Conservation (phyloP, 352 stramenopile genomes). For the Pythium brassicae region DNA sequence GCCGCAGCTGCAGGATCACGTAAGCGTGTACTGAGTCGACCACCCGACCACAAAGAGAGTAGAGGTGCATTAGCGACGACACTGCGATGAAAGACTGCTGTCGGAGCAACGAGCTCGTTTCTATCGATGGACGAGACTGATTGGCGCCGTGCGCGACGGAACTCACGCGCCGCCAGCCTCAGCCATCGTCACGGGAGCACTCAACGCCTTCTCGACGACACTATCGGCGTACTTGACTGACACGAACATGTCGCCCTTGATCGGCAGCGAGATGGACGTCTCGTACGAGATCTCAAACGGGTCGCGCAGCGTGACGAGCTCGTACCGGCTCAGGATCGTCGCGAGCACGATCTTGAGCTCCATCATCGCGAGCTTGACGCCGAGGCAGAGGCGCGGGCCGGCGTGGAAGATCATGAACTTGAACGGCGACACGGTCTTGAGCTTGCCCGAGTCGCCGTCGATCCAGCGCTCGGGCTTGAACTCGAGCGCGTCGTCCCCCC, state of each 20-base stretch:
- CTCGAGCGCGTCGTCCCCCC: constrained; percentile 55
- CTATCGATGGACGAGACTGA: background rate
- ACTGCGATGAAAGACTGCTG: too few species aligned
- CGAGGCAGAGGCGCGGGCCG: constrained; percentile 59
- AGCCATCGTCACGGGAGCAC: background rate
- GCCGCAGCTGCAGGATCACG: too few species aligned
- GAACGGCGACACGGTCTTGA: constrained; percentile 41
- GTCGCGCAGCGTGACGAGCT: constrained; percentile 17
- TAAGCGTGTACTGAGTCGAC: background rate
- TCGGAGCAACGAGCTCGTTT: too few species aligned
- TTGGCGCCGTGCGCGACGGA: too few species aligned
- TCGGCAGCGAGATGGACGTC: constrained; percentile 31
- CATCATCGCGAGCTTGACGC: constrained; percentile 50
- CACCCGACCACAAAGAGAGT: background rate
- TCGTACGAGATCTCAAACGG: constrained; percentile 35
- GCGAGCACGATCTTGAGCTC: constrained; percentile 56
- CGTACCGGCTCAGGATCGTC: constrained; percentile 34
- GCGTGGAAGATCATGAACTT: constrained; percentile 70
- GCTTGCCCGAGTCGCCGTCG: constrained; percentile 28
- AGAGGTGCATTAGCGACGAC: background rate
- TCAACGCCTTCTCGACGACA: background rate
- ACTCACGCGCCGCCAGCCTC: constrained; percentile 17
- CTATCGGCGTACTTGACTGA: constrained; percentile 15
- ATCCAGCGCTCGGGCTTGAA: constrained; percentile 74
- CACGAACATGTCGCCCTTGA: constrained; percentile 30